Conservation (phyloP, 2,329 filamentous ascomycete genomes). For the Drechslera avenae region DNA sequence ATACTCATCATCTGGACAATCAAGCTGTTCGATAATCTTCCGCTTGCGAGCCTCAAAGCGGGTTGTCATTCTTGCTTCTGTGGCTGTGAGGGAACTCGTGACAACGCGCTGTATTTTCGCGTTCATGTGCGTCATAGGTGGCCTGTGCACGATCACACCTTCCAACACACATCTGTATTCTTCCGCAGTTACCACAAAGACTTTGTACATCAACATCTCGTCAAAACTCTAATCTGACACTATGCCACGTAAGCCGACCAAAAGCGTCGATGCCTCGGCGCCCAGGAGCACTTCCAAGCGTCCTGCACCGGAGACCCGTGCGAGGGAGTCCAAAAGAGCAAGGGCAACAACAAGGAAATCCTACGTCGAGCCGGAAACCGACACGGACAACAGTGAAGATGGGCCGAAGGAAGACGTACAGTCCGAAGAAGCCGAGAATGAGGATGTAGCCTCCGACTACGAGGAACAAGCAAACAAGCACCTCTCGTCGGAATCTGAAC, state of each 20-base stretch:
- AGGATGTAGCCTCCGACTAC: constrained; percentile 47
- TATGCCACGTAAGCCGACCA: constrained; percentile 42
- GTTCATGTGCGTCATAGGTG: constrained; percentile 30
- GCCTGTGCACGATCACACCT: constrained; percentile 18
- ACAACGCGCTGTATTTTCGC: constrained; percentile 28
- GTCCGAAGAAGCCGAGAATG: constrained; percentile 45
- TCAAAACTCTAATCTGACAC: not conserved
- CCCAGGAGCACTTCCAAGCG: constrained; percentile 44
- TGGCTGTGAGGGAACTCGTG: constrained; percentile 20
- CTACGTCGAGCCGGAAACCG: constrained; percentile 42
- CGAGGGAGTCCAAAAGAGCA: constrained; percentile 44
- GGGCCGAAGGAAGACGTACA: constrained; percentile 18
- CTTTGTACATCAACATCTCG: not conserved
- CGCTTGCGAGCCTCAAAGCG: constrained; percentile 64
- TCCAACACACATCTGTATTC: constrained; percentile 14
- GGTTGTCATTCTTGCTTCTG: constrained; percentile 29
- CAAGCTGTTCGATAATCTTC: constrained; percentile 73
- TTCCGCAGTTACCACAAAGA: constrained; percentile 3
- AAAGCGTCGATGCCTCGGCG: constrained; percentile 20
- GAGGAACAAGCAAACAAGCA: constrained; percentile 48
- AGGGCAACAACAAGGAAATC: constrained; percentile 41
- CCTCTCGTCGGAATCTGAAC: constrained; percentile 37
- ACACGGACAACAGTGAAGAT: constrained; percentile 23
- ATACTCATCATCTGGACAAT: constrained; percentile 72
- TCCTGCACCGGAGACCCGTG: constrained; percentile 37